Percentiles rank a stretch among this genome's conserved stretches.
phyloP scores from a whole-genome alignment of 345 rosid genomes.

The Pistacia vera region DNA sequence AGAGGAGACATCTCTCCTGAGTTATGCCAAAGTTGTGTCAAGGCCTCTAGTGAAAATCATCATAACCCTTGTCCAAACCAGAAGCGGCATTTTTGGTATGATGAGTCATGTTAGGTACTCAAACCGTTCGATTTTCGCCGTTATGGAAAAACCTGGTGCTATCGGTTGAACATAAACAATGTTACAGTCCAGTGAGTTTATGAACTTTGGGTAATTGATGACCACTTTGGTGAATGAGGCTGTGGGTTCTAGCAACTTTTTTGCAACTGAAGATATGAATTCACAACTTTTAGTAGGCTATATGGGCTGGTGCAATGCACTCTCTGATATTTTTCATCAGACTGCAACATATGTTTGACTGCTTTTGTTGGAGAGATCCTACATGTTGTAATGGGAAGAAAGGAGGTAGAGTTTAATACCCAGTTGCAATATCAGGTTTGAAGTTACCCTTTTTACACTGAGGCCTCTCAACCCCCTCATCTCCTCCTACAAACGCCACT shows the following conservation, averaged over 20 bases:
- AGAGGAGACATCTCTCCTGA: constrained; percentile 5
- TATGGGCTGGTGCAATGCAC: too few species aligned
- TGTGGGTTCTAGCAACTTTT: constrained; percentile 28
- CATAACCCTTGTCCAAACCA: constrained; percentile 33
- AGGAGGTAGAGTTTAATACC: too few species aligned
- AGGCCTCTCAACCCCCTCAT: too few species aligned
- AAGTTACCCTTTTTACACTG: too few species aligned
- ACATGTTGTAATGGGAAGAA: too few species aligned
- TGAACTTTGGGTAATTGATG: not conserved
- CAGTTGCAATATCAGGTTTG: too few species aligned
- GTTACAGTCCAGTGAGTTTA: constrained; percentile 29
- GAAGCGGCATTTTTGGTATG: constrained; percentile 41
- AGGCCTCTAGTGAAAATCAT: not conserved
- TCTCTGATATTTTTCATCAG: too few species aligned
- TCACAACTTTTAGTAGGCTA: too few species aligned
- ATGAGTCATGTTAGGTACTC: constrained; percentile 21
- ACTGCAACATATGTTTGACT: too few species aligned
- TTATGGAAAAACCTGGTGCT: not conserved
- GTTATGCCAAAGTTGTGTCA: constrained; percentile 8
- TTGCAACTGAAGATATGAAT: constrained; percentile 2
- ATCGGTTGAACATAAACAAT: constrained; percentile 13
- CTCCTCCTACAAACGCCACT: not conserved
- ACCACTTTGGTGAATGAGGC: constrained; percentile 8
- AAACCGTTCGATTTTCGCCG: too few species aligned
- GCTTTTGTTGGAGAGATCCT: too few species aligned